Evolutionary conservation across 176 grass and related monocot genomes (phyloP), one percentile per base, ranked within the genome.

Genomic region (Triticum monococcum): DNA sequence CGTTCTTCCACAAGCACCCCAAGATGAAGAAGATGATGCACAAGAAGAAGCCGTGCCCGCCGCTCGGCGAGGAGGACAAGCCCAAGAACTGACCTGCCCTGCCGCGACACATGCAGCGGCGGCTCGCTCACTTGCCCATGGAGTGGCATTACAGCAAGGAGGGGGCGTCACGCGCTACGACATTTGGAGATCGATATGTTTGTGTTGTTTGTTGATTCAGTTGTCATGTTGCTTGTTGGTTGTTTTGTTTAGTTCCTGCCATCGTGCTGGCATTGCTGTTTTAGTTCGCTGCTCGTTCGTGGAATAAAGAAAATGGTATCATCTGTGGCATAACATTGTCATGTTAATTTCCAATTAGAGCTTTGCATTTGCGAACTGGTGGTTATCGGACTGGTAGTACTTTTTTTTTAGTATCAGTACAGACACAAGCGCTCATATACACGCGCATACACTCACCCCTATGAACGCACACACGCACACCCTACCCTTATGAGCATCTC

Each of bases 21-120:
- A 90, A 87, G 79, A 32, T 90, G 57, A 87, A 91, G 76, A 75
- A 91, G 76, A 46, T 91, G 60, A 81, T 91, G 85, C 85, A 87
- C 89, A 91, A 76, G 89, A 91, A 87, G 89, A 91, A 91, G 81
- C 89, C 89, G 46, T 91, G 89, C 81, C 89, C 89, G 80, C 89
- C 89, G 75, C 88, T 81, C 48, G 71, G 37, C 38, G 84, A 83
- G 52, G 89, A 84, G 22, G 85, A 76, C 68, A 83, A 56, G 8
- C 14, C 80, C 12, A 66, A 85, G 26, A 77, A 77, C 43, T 85
- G 72, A 85, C 41, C 79, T 35, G 17, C 10, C 16, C 62, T 77
- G 5, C 79, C 14, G 17, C 38, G 57, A 24, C 12, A 23, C 14
- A 30, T 43, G 37, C 37, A 80, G 60, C 37, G 57, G 78, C 38